A percentile compares a stretch with the other conserved stretches of the same genome.
These are phyloP conservation scores for Malus orientalis DNA, from an alignment of 306 rosid species.

Conservation along the genomic window DNA sequence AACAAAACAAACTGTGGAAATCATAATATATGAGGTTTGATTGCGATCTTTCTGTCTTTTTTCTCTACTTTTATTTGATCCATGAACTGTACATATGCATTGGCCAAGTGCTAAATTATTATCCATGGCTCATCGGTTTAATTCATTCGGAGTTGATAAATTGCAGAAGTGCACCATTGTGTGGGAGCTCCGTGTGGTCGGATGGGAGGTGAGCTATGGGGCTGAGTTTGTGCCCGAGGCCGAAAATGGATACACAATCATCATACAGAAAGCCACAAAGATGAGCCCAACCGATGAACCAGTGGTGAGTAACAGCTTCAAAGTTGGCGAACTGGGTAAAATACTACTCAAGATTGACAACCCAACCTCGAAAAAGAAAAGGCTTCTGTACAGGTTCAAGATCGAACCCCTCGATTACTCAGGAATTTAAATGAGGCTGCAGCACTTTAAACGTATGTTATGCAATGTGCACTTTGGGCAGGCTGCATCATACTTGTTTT, in stretches of 20 bases:
- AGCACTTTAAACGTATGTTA: background rate
- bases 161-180: constrained; percentile 75
- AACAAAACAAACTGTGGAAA: constrained; percentile 90
- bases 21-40: constrained; percentile 81
- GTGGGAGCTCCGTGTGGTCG: constrained; percentile 96
- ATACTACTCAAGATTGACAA: constrained; percentile 73
- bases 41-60: background rate
- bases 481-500: constrained; percentile 17
- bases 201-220: constrained; percentile 86
- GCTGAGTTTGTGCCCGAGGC: constrained; percentile 82
- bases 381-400: constrained; percentile 92
- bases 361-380: constrained; percentile 73
- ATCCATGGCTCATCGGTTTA: background rate
- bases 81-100: background rate
- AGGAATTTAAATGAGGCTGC: constrained; percentile 3
- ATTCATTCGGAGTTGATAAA: constrained; percentile 3
- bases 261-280: constrained; percentile 71
- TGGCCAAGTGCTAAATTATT: background rate
- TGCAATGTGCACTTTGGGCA: background rate
- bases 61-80: background rate
- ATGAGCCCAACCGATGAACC: constrained; percentile 72
- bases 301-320: constrained; percentile 53
- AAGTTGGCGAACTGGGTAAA: constrained; percentile 78
- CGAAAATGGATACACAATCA: constrained; percentile 48
- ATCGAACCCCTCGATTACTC: constrained; percentile 51